Conservation (phyloP, 768 basidiomycete genomes). For the Lactarius deliciosus region DNA sequence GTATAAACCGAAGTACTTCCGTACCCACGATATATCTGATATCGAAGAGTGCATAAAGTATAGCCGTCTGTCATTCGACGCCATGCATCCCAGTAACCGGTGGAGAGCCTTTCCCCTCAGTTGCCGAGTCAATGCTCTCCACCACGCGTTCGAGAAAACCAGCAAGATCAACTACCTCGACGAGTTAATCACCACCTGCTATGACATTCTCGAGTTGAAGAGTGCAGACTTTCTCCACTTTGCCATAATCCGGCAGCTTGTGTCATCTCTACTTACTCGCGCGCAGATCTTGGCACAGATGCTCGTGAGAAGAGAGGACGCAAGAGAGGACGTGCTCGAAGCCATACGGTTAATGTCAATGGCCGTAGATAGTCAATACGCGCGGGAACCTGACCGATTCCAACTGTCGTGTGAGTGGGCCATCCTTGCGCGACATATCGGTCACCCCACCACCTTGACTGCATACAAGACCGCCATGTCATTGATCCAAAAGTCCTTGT, state of each 20-base stretch:
- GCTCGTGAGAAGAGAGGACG: not conserved
- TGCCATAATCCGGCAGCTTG: fast-evolving
- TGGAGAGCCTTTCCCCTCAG: too few species aligned
- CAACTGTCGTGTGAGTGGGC: not conserved
- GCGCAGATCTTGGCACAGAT: not conserved
- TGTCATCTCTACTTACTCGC: not conserved
- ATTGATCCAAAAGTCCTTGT: not conserved
- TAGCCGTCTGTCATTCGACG: not conserved
- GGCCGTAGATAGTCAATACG: not conserved
- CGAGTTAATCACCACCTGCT: not conserved
- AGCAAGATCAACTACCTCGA: not conserved
- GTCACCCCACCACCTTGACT: not conserved
- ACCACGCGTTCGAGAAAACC: not conserved
- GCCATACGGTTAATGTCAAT: not conserved
- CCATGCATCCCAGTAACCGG: not conserved
- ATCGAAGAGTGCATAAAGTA: conserved; percentile 5
- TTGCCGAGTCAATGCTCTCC: not conserved
- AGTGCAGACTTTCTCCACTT: not conserved
- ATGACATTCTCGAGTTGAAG: not conserved
- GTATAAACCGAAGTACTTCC: not conserved
- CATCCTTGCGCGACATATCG: not conserved
- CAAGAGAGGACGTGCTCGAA: too few species aligned
- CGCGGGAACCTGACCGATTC: not conserved
- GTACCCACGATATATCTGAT: not conserved
- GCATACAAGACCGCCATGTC: not conserved